Conservation (phyloP, 2,329 filamentous ascomycete species). For the Lasiodiplodia hormozganensis region DNA sequence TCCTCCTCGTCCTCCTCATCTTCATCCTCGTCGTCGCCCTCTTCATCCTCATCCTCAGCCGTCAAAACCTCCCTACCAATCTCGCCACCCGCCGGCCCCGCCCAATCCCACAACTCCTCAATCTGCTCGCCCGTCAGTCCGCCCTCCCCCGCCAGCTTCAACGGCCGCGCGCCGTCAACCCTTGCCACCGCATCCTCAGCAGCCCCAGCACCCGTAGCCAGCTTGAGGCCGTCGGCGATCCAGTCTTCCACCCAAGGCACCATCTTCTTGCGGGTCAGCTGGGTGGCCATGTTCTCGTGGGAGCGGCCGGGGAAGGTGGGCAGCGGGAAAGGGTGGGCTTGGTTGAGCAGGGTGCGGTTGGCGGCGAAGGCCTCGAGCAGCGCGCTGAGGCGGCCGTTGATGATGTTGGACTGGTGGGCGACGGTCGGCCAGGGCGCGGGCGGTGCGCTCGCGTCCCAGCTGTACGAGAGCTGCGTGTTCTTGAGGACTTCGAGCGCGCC, state of each 20-base stretch:
- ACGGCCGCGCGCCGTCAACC: neutral
- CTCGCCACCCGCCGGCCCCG: constrained; percentile 55
- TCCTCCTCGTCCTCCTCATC: constrained; percentile 53
- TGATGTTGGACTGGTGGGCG: constrained; percentile 27
- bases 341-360: constrained; percentile 71
- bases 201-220: constrained; percentile 45
- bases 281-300: constrained; percentile 63
- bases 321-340: constrained; percentile 76
- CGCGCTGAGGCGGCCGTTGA: constrained; percentile 58
- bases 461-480: constrained; percentile 11
- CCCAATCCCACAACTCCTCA: constrained; percentile 67
- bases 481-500: constrained; percentile 25
- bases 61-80: constrained; percentile 55
- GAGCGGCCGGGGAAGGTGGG: constrained; percentile 73
- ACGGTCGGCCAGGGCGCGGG: constrained; percentile 22
- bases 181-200: neutral
- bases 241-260: constrained; percentile 79
- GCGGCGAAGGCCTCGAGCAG: constrained; percentile 70
- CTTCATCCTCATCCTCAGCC: constrained; percentile 46
- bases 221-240: constrained; percentile 67
- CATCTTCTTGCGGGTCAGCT: constrained; percentile 81
- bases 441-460: constrained; percentile 8
- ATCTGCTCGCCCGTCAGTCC: constrained; percentile 57
- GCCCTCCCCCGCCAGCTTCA: constrained; percentile 34
- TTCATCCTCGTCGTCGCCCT: constrained; percentile 59